Evolutionary conservation across 768 basidiomycete species (phyloP).

Genomic region (Wakefieldia striispora): DNA sequence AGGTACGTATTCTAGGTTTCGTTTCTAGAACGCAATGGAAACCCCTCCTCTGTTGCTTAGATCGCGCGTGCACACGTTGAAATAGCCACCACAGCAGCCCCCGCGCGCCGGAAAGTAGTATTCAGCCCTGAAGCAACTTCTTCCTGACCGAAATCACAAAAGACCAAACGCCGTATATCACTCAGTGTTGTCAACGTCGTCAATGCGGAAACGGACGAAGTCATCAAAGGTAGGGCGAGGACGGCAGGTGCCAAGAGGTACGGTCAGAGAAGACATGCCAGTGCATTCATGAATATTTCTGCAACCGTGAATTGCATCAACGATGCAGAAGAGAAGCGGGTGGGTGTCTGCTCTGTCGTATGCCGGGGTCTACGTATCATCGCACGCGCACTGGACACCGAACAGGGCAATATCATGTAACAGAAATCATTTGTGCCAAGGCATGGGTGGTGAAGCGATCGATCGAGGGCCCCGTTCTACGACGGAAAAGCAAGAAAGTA

Average conservation of each 20-base stretch:
- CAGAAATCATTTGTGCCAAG: slow-evolving; percentile 72
- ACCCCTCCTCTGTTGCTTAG: slow-evolving; percentile 32
- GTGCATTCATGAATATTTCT: slow-evolving; percentile 71
- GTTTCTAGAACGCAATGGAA: background rate
- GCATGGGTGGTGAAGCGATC: slow-evolving; percentile 56
- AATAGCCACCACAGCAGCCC: slow-evolving; percentile 62
- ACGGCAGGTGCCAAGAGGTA: slow-evolving; percentile 38
- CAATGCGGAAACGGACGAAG: slow-evolving; percentile 61
- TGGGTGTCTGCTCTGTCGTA: slow-evolving; percentile 19
- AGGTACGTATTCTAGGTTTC: slow-evolving; percentile 8
- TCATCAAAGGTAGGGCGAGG: slow-evolving; percentile 36
- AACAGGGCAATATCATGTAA: slow-evolving; percentile 78
- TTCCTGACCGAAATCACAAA: slow-evolving; percentile 30
- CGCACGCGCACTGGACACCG: slow-evolving; percentile 80
- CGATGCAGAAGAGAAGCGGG: slow-evolving; percentile 62
- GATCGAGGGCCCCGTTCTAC: slow-evolving; percentile 63
- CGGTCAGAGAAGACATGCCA: slow-evolving; percentile 62
- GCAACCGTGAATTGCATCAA: slow-evolving; percentile 63
- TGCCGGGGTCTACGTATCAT: background rate
- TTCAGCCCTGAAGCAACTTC: slow-evolving; percentile 56
- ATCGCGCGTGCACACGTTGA: slow-evolving; percentile 55
- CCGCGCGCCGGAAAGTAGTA: slow-evolving; percentile 61
- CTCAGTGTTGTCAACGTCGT: slow-evolving; percentile 52
- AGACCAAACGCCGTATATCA: slow-evolving; percentile 48
- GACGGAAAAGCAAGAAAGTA: slow-evolving; percentile 70